These are phyloP conservation scores for Sanghuangporus baumii DNA, from an alignment of 1,284 basidiomycete genomes.

Conservation along the genomic window DNA sequence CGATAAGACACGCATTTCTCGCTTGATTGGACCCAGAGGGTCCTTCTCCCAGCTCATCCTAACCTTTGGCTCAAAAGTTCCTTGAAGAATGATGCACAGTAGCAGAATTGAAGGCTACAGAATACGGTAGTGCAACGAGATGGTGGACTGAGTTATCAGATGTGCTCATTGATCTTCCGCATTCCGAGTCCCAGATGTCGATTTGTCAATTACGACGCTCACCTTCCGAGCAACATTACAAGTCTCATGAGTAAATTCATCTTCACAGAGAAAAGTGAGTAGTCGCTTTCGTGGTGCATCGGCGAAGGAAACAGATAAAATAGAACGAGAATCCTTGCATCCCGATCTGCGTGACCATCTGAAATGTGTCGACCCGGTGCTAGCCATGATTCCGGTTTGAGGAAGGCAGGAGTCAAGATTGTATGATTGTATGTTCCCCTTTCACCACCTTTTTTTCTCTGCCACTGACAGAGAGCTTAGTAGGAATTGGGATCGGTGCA, in stretches of 20 bases:
- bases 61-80: background rate
- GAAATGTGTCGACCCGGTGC: constrained; percentile 50
- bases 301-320: background rate
- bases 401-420: constrained; percentile 51
- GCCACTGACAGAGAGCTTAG: background rate
- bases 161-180: constrained; percentile 56
- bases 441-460: constrained; percentile 1
- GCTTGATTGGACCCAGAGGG: background rate
- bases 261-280: constrained; percentile 25
- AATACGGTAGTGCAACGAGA: constrained; percentile 47
- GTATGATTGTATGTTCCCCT: constrained; percentile 53
- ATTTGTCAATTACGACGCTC: constrained; percentile 24
- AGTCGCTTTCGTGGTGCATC: background rate
- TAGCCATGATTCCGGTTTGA: constrained; percentile 44
- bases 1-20: no score
- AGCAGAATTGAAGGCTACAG: constrained; percentile 29
- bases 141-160: constrained; percentile 64
- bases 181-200: constrained; percentile 33
- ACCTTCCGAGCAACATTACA: background rate
- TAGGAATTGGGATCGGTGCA: constrained; percentile 68
- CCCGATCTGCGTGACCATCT: constrained; percentile 54
- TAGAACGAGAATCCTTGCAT: constrained; percentile 51
- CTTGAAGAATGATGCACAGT: background rate
- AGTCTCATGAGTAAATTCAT: background rate
- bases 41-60: background rate